Evolutionary conservation across 306 rosid genomes (phyloP).

Genomic region (Pyrus pyrifolia): DNA sequence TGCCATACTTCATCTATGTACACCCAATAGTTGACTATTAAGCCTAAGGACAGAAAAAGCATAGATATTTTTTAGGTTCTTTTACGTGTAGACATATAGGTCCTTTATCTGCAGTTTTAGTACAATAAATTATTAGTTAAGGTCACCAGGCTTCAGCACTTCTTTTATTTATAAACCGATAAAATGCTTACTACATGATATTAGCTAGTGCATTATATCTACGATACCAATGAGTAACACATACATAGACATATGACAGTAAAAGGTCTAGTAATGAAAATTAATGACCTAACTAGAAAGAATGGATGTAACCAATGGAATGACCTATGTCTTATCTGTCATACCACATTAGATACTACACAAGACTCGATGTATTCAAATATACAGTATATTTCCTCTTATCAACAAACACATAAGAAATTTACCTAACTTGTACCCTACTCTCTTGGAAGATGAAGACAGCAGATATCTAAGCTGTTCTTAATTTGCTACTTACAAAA

Average conservation of each 20-base stretch:
- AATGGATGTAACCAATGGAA: neutral
- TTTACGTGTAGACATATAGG: slow-evolving; percentile 35
- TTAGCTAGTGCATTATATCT: neutral
- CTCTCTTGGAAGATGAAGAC: neutral
- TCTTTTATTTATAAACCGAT: slow-evolving; percentile 4
- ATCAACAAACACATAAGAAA: neutral
- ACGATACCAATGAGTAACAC: neutral
- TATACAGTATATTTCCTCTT: neutral
- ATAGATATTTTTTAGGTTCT: slow-evolving; percentile 39
- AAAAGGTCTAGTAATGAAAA: neutral
- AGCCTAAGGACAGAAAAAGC: slow-evolving; percentile 34
- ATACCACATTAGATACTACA: neutral
- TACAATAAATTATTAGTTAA: slow-evolving; percentile 43
- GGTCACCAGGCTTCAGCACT: slow-evolving; percentile 16
- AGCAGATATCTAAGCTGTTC: neutral
- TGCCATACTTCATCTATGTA: slow-evolving; percentile 29
- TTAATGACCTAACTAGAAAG: neutral
- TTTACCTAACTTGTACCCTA: neutral
- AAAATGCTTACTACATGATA: neutral
- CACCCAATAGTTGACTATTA: slow-evolving; percentile 36
- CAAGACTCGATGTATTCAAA: neutral
- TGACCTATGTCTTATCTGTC: neutral
- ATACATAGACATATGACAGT: neutral
- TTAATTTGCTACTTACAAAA: neutral
- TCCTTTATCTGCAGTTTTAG: slow-evolving; percentile 44